Percentiles rank a stretch among this genome's conserved stretches.
Evolutionary conservation across 2,329 filamentous ascomycete species (phyloP).

Genomic region (Fusarium bactridioides): DNA sequence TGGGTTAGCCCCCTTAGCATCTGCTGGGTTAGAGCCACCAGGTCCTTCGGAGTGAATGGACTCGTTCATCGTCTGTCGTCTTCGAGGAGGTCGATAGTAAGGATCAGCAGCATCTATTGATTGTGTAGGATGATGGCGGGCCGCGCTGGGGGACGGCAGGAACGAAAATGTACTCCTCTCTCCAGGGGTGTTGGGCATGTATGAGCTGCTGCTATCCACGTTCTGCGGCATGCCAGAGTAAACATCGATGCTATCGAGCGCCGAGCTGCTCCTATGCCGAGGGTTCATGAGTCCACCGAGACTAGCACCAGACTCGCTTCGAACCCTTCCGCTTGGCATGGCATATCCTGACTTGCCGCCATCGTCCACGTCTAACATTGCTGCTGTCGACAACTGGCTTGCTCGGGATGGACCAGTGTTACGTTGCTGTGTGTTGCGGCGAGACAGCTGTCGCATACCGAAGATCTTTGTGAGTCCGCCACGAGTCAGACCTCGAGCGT

Average conservation of each 20-base stretch:
- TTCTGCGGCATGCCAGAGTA: conserved; percentile 56
- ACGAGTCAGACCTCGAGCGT: conserved; percentile 71
- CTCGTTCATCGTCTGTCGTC: conserved; percentile 66
- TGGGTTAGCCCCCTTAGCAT: conserved; percentile 51
- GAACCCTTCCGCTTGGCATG: conserved; percentile 61
- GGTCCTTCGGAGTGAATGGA: conserved; percentile 45
- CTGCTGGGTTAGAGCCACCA: conserved; percentile 42
- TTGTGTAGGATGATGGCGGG: conserved; percentile 55
- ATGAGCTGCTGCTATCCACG: conserved; percentile 68
- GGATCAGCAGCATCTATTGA: conserved; percentile 71
- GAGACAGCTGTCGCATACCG: conserved; percentile 86
- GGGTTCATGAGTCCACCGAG: conserved; percentile 59
- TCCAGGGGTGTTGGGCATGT: conserved; percentile 76
- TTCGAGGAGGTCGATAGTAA: conserved; percentile 87
- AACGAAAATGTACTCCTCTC: conserved; percentile 78
- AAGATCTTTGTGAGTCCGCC: conserved; percentile 91
- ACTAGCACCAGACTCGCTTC: conserved; percentile 69
- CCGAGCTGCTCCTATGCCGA: conserved; percentile 63
- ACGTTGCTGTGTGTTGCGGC: conserved; percentile 71
- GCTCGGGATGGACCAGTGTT: conserved; percentile 70
- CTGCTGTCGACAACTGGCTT: conserved; percentile 83
- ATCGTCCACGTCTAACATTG: conserved; percentile 77
- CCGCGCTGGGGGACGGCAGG: conserved; percentile 64
- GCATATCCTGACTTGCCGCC: conserved; percentile 69
- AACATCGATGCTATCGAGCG: conserved; percentile 59